A percentile compares a stretch with the other conserved stretches of the same genome.
phyloP scores from a whole-genome alignment of 129 eudicot species.

The Kitagawia praeruptora region DNA sequence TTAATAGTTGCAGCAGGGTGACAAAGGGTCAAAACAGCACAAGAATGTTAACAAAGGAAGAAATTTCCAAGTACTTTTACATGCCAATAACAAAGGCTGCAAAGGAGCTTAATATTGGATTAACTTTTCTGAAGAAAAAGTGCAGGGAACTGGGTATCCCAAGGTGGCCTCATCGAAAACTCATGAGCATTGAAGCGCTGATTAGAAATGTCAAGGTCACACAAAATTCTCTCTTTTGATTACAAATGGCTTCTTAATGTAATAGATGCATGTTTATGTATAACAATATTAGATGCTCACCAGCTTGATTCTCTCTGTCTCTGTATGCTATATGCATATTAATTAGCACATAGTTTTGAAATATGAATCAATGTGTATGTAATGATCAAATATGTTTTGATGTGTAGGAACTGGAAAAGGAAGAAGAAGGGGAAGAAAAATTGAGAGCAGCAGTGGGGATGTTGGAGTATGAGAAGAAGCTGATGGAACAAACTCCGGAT shows the following conservation, averaged over 20 bases:
- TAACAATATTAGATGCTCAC: too few relatives aligned
- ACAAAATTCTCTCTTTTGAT: background rate
- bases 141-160: constrained; percentile 76
- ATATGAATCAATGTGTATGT: background rate
- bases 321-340: too few relatives aligned
- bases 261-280: too few relatives aligned
- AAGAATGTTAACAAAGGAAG: constrained; percentile 40
- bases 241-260: background rate
- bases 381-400: background rate
- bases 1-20: background rate
- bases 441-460: constrained; percentile 41
- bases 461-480: constrained; percentile 55
- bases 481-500: constrained; percentile 71
- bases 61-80: constrained; percentile 58
- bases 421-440: constrained; percentile 36
- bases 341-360: background rate
- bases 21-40: constrained; percentile 15
- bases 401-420: constrained; percentile 54
- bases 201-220: constrained; percentile 76
- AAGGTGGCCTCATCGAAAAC: constrained; percentile 91
- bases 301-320: background rate
- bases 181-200: constrained; percentile 74
- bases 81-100: constrained; percentile 91
- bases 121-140: constrained; percentile 72
- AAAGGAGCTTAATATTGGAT: constrained; percentile 71